phyloP scores from a whole-genome alignment of 2,329 filamentous ascomycete species.

The Xylariaceae sp. region DNA sequence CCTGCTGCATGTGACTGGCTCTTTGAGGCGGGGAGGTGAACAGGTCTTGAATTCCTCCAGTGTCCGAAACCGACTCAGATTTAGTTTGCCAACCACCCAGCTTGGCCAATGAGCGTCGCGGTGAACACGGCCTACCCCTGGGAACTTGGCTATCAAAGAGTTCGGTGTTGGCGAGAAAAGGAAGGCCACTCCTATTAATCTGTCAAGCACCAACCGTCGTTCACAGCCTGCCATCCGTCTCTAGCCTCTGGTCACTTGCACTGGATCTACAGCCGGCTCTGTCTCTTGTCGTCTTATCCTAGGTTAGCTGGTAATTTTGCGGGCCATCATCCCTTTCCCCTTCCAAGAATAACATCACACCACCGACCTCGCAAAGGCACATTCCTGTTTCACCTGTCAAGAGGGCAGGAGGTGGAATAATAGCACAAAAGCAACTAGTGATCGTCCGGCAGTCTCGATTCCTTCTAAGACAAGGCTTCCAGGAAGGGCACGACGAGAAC shows the following conservation, averaged over 20 bases:
- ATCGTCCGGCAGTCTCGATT: conserved; percentile 21
- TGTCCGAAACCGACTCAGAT: conserved; percentile 33
- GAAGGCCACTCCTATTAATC: conserved; percentile 29
- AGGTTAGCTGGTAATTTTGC: too few relatives aligned
- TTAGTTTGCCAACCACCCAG: conserved; percentile 29
- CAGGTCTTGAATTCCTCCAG: conserved; percentile 27
- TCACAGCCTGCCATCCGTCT: conserved; percentile 20
- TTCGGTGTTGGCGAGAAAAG: conserved; percentile 24
- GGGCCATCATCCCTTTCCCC: conserved; percentile 11
- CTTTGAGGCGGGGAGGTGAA: conserved; percentile 21
- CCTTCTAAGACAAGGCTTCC: conserved; percentile 25
- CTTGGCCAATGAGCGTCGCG: conserved; percentile 27
- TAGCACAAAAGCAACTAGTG: conserved; percentile 20
- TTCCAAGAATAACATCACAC: conserved; percentile 5
- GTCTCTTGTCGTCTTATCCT: conserved; percentile 11
- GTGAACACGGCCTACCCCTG: conserved; percentile 20
- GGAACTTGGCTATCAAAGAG: conserved; percentile 29
- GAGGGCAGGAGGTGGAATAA: conserved; percentile 12
- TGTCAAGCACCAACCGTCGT: conserved; percentile 17
- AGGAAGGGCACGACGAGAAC: conserved; percentile 15
- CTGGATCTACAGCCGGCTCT: conserved; percentile 22
- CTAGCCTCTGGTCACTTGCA: conserved; percentile 21
- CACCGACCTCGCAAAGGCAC: conserved; percentile 12
- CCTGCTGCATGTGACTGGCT: conserved; percentile 5
- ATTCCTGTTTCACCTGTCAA: conserved; percentile 26